Base-by-base conservation (phyloP, 176 grass and related monocot species). In the Eremochloa ophiuroides region DNA sequence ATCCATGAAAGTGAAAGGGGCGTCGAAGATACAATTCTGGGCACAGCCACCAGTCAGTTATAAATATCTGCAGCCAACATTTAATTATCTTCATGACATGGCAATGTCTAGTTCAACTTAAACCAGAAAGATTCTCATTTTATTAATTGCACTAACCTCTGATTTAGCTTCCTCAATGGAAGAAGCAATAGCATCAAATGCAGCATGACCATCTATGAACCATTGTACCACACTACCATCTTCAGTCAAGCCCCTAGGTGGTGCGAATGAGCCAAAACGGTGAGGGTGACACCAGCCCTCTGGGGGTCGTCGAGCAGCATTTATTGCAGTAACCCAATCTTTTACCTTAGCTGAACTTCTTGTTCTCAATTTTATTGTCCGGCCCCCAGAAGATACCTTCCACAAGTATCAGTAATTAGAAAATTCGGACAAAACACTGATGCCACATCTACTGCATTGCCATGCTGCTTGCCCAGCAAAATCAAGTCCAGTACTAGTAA, bases 1-100 rank as follows among this genome's bases (percentile, higher is more conserved):
- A 61, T 23, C 51, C 88, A 77, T 89, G 84, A 72, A 71, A 26
- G 63, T 85, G 62, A 70, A 93, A 97, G 66, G 94, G 94, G 23
- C 94, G 94, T 46, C 70, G 82, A 20, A 97, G 80, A 79, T 93
- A 93, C 74, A 97, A 79, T 86, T 97, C 94, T 73, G 94, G 94
- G 74, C 94, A 97, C 28, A 97, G 84, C 94, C 94, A 97, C 94
- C 94, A 97, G 56, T 89, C 88, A 72, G 94, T 93, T 66, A 97
- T 97, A 81, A 89, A 97, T 89, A 97, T 93, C 94, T 97, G 86
- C 88, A 89, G 83, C 33, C 25, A 62, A 73, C 23, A 73, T 86
- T 41, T 61, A 48, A 73, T 62, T 66, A 83, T 76, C 25, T 91
- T 82, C 11, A 60, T 42, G 30, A 38, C 22, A 78, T 77, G 25